A percentile compares a stretch with the other conserved stretches of the same genome.
Evolutionary conservation across 1,139 yeast genomes (phyloP).

Genomic region (Geotrichum aggregatum): DNA sequence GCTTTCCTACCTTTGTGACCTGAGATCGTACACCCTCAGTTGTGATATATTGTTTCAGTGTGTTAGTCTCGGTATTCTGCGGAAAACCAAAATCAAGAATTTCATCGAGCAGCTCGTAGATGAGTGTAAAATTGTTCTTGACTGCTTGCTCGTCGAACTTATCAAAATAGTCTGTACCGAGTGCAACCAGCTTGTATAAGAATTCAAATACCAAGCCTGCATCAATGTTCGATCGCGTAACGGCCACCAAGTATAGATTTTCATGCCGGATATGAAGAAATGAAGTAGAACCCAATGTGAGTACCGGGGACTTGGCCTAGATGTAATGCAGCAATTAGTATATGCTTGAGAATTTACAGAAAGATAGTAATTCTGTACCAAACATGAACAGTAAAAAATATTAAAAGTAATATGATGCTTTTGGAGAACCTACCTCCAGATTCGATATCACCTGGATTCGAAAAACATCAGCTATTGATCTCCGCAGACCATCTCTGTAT

Average conservation of each 20-base stretch:
- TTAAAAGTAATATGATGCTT: no score
- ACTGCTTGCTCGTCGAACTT: constrained; percentile 46
- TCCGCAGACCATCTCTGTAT: constrained; percentile 62
- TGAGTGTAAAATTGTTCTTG: constrained; percentile 58
- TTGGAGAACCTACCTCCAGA: constrained; percentile 43
- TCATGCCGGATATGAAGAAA: constrained; percentile 74
- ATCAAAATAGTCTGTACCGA: constrained; percentile 40
- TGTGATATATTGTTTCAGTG: constrained; percentile 43
- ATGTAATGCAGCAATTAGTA: not conserved
- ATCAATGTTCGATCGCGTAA: constrained; percentile 82
- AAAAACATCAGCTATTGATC: constrained; percentile 83
- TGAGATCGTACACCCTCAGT: constrained; percentile 33
- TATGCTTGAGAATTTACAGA: not conserved
- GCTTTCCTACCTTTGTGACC: constrained; percentile 16
- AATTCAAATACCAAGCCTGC: constrained; percentile 78
- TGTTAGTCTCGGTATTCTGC: constrained; percentile 57
- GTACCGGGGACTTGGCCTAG: constrained; percentile 66
- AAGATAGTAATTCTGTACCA: constrained; percentile 16
- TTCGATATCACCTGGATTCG: constrained; percentile 81
- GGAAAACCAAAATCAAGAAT: constrained; percentile 81
- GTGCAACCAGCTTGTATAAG: constrained; percentile 55
- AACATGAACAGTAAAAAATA: no score
- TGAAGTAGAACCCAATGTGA: constrained; percentile 89
- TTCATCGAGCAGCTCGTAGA: constrained; percentile 77
- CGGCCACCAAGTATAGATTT: constrained; percentile 76